These are phyloP conservation scores for Jackrogersella multiformis DNA, from an alignment of 495 filamentous ascomycete genomes.

Conservation along the genomic window DNA sequence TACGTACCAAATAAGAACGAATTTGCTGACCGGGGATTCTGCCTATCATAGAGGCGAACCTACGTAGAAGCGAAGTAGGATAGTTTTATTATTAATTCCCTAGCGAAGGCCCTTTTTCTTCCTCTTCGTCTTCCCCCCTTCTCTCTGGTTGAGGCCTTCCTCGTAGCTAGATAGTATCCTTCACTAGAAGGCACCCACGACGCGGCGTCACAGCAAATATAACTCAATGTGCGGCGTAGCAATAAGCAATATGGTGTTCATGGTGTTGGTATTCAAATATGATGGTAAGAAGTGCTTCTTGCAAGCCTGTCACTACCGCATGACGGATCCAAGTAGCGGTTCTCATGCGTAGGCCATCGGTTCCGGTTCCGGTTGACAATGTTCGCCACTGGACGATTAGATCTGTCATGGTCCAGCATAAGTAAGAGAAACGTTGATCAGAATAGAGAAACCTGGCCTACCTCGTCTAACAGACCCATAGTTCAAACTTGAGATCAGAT, in stretches of 20 bases:
- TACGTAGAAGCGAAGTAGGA: neutral
- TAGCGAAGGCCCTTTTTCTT: neutral
- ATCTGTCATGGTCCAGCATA: constrained; percentile 5
- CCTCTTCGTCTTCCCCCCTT: neutral
- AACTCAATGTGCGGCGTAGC: neutral
- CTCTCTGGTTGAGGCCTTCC: neutral
- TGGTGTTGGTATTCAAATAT: constrained; percentile 10
- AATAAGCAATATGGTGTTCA: neutral
- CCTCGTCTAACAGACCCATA: constrained; percentile 17
- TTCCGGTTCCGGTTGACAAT: neutral
- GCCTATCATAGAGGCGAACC: constrained; percentile 11
- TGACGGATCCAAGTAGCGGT: constrained; percentile 3
- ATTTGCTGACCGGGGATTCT: constrained; percentile 9
- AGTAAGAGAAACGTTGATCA: constrained; percentile 15
- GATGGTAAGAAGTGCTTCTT: constrained; percentile 1
- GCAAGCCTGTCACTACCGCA: constrained; percentile 5
- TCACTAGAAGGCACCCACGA: constrained; percentile 14
- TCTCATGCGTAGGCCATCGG: constrained; percentile 2
- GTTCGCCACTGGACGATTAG: no score
- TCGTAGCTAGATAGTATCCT: constrained; percentile 17
- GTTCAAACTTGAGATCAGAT: constrained; percentile 27
- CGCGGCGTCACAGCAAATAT: constrained; percentile 23
- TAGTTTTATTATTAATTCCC: constrained; percentile 15
- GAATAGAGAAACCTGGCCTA: constrained; percentile 20
- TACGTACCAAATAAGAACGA: constrained; percentile 18